Conservation (phyloP, 805 yeast species). For the Cephaloascus fragrans region DNA sequence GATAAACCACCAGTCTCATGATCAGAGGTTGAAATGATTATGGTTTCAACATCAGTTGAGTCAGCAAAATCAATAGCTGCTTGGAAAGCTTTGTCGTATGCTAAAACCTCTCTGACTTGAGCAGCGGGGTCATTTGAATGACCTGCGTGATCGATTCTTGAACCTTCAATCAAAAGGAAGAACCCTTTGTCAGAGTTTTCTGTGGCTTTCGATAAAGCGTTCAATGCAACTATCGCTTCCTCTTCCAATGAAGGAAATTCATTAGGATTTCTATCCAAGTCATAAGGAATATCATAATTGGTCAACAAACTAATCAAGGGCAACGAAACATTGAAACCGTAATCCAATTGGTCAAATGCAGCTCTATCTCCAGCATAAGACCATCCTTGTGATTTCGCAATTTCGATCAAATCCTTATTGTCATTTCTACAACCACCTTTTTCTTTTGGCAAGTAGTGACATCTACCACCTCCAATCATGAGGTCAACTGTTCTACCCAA, state of each 20-base stretch:
- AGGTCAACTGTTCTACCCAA: conserved; percentile 75
- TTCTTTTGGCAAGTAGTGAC: conserved; percentile 58
- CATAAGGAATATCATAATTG: conserved; percentile 74
- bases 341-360: conserved; percentile 42
- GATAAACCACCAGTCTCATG: conserved; percentile 95
- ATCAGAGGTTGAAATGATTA: conserved; percentile 76
- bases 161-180: conserved; percentile 81
- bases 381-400: conserved; percentile 57
- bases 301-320: conserved; percentile 77
- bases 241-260: conserved; percentile 73
- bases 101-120: conserved; percentile 84
- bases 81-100: conserved; percentile 73
- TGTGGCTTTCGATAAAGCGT: conserved; percentile 57
- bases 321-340: conserved; percentile 55
- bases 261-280: conserved; percentile 56
- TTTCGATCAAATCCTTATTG: conserved; percentile 53
- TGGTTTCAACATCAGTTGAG: conserved; percentile 61
- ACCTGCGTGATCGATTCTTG: conserved; percentile 93
- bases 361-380: conserved; percentile 48
- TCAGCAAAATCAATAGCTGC: conserved; percentile 68
- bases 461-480: conserved; percentile 86
- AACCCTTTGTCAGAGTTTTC: conserved; percentile 73
- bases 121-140: conserved; percentile 93
- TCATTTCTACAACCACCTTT: conserved; percentile 66
- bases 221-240: conserved; percentile 65